Percentiles rank a stretch among this genome's conserved stretches.
phyloP scores from a whole-genome alignment of 441 rosid species.

The Hypseocharis bilobata region DNA sequence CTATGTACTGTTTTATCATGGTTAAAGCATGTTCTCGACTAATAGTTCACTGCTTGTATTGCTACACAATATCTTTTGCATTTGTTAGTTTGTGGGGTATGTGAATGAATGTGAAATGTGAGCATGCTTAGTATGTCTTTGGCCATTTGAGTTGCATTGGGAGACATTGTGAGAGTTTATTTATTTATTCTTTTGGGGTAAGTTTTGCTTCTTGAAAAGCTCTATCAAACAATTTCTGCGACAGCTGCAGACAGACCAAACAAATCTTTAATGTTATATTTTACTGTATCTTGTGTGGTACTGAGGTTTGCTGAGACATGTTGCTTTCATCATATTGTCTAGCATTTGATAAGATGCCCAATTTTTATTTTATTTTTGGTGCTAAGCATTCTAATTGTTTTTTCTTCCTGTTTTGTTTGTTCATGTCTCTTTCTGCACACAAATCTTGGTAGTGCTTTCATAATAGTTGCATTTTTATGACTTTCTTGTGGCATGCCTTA shows the following conservation, averaged over 20 bases:
- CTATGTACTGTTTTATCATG: neutral
- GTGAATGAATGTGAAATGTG: neutral
- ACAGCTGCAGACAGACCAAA: too few species aligned
- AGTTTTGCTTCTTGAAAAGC: too few species aligned
- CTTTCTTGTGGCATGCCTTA: too few species aligned
- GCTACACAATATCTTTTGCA: neutral
- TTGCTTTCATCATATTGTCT: neutral
- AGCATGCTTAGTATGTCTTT: neutral
- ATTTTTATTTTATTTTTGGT: neutral
- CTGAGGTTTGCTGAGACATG: neutral
- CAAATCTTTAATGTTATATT: neutral
- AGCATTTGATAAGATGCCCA: neutral
- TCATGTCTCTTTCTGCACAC: neutral
- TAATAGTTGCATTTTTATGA: neutral
- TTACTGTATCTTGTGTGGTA: neutral
- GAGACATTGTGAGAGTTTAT: too few species aligned
- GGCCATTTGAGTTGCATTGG: too few species aligned
- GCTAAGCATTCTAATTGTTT: neutral
- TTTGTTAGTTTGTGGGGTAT: neutral
- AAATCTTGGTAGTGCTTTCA: neutral
- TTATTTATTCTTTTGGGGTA: too few species aligned
- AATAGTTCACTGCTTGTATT: neutral
- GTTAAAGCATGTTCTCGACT: constrained; percentile 1
- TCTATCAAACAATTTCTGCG: too few species aligned
- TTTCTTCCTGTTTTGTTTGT: neutral